Evolutionary conservation across 148 eudicot species (phyloP), one percentile per base, ranked within the genome.

Genomic region (Cornus controversa): DNA sequence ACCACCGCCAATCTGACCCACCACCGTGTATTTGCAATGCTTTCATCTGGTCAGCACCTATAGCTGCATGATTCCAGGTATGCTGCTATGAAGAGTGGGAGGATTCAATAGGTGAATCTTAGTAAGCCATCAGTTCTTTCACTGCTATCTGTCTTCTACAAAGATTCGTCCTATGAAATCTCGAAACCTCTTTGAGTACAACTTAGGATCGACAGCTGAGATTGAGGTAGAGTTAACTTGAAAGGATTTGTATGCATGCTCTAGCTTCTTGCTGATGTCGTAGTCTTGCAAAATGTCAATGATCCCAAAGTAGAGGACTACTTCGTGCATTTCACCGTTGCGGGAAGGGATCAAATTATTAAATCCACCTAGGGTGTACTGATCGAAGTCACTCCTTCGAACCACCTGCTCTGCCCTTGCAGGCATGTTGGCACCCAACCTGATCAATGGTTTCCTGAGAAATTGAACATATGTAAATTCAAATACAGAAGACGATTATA

Each of bases 351-450:
- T 78, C 79, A 85, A 40, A 63, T 81, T 86, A n/a, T 87, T 75
- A 10, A 75, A 84, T 20, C 92, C 89, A 25, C 91, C 90, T 0
- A 89, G 91, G 62, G 83, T 78, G 78, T 89, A 90, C 77, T 89
- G 94, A 76, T 92, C 94, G 16, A 87, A 92, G 73, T 92, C 94
- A 11, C 97, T 93, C 82, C 86, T 82, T 71, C 97, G 81, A 25
- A 90, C 91, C 71, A 88, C 76, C 69, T 85, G 75, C 78, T 93
- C 94, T 24, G 93, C 97, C 78, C 93, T 90, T n/a, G 93, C 94
- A 20, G 95, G 97, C 95, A 89, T 93, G 86, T 93, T 93, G 25
- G 95, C 93, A 65, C 97, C 97, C 27, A 93, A 84, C 63, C 93
- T 84, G 75, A 93, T 93, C 84, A 93, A 79, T 8, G 94, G 94